A percentile compares a stretch with the other conserved stretches of the same genome.
Conservation (phyloP, 345 rosid genomes). For the Moringa oleifera region DNA sequence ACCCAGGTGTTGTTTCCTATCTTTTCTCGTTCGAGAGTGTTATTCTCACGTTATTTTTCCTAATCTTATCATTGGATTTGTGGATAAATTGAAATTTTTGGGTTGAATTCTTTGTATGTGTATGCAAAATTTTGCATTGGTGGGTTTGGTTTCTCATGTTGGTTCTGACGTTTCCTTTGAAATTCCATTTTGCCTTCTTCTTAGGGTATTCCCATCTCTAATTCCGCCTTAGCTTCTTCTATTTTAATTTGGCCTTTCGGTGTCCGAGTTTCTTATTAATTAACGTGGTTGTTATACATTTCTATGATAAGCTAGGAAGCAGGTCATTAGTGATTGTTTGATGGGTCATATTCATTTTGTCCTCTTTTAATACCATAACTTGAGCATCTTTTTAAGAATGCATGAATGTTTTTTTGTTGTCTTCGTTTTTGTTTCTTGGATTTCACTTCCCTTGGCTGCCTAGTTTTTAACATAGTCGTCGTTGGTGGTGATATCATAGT, state of each 20-base stretch:
- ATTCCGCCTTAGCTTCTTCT: too few species aligned
- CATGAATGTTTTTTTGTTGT: not conserved
- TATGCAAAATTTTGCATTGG: not conserved
- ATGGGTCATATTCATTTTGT: not conserved
- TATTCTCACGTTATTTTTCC: not conserved
- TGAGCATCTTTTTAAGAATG: not conserved
- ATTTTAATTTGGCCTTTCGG: too few species aligned
- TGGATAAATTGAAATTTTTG: conserved; percentile 1
- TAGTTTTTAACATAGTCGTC: not conserved
- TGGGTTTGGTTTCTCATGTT: not conserved
- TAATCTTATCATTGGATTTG: not conserved
- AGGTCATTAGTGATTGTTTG: not conserved
- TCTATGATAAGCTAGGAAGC: too few species aligned
- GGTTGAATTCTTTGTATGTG: not conserved
- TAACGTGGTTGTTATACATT: too few species aligned
- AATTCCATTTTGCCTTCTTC: not conserved
- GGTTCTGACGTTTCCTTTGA: not conserved
- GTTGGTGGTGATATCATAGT: not conserved
- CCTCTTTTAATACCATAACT: not conserved
- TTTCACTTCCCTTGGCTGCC: not conserved
- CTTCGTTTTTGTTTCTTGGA: conserved; percentile 14
- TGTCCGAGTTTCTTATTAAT: too few species aligned
- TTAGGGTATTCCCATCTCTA: not conserved
- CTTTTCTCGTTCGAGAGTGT: not conserved
- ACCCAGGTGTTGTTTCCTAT: not conserved